These are phyloP conservation scores for Vicia faba DNA, from an alignment of 306 rosid genomes.

Conservation along the genomic window DNA sequence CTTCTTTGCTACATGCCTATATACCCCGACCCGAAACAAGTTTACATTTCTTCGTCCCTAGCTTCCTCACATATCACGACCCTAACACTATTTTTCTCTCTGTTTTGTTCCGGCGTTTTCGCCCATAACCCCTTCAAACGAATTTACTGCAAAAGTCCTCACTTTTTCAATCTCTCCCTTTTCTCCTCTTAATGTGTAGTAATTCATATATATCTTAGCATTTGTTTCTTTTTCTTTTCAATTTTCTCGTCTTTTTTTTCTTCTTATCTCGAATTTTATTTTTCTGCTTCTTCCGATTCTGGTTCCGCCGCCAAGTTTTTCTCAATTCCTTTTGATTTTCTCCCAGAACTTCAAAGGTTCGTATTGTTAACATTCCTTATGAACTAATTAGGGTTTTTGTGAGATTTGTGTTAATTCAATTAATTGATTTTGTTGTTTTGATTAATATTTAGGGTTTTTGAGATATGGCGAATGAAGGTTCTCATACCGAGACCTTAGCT, in stretches of 20 bases:
- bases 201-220: conserved; percentile 38
- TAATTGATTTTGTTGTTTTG: conserved; percentile 24
- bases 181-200: conserved; percentile 28
- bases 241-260: conserved; percentile 33
- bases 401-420: conserved; percentile 28
- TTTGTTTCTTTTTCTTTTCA: conserved; percentile 37
- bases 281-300: conserved; percentile 36
- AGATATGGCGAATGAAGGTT: conserved; percentile 76
- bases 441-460: conserved; percentile 47
- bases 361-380: conserved; percentile 30
- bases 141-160: conserved; percentile 30
- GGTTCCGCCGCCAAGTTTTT: conserved; percentile 25
- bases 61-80: background rate
- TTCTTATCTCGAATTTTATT: conserved; percentile 48
- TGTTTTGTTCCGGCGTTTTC: conserved; percentile 37
- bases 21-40: background rate
- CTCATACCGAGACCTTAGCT: conserved; percentile 70
- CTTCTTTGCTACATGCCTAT: background rate
- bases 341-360: conserved; percentile 49
- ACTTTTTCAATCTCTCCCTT: conserved; percentile 15
- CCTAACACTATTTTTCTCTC: conserved; percentile 9
- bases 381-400: conserved; percentile 63
- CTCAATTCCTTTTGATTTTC: background rate
- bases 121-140: conserved; percentile 35
- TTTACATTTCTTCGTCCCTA: background rate